A percentile compares a stretch with the other conserved stretches of the same genome.
phyloP scores from a whole-genome alignment of 2,329 filamentous ascomycete species.

The Alternaria infectoria region DNA sequence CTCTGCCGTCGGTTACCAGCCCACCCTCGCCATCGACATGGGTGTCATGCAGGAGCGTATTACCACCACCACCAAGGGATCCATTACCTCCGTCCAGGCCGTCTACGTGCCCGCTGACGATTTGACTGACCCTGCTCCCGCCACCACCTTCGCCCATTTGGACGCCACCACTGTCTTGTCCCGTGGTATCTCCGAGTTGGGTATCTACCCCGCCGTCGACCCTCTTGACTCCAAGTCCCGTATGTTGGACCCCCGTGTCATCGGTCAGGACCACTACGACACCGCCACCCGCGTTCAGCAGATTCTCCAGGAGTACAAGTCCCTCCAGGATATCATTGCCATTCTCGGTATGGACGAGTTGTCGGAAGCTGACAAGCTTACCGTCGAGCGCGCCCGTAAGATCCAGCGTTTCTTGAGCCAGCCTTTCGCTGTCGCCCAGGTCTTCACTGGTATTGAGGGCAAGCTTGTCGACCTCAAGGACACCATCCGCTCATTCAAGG shows the following conservation, averaged over 20 bases:
- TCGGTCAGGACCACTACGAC: conserved; percentile 97
- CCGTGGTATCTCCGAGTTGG: conserved; percentile 99
- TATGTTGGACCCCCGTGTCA: conserved; percentile 98
- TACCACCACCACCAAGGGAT: conserved; percentile 98
- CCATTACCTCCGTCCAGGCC: conserved; percentile 99
- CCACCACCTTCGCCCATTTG: conserved; percentile 99
- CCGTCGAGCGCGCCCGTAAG: conserved; percentile 99
- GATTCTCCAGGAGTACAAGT: conserved; percentile 99
- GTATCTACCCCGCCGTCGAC: conserved; percentile 99
- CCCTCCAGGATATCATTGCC: conserved; percentile 99
- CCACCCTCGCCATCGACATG: conserved; percentile 45
- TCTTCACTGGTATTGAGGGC: conserved; percentile 95
- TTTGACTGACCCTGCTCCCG: conserved; percentile 99
- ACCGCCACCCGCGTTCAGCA: conserved; percentile 95
- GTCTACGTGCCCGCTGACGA: conserved; percentile 99
- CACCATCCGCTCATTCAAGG: conserved; percentile 97
- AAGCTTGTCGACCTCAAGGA: conserved; percentile 98
- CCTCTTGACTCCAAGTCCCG: conserved; percentile 99
- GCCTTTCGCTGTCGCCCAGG: conserved; percentile 90
- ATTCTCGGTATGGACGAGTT: conserved; percentile 99
- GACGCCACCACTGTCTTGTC: conserved; percentile 99
- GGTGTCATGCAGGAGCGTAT: conserved; percentile 92
- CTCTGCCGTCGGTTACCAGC: conserved; percentile 97
- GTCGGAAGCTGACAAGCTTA: conserved; percentile 98
- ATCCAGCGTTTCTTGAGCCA: conserved; percentile 99